These are phyloP conservation scores for Anthostomella pinea DNA, from an alignment of 2,329 filamentous ascomycete species.

Conservation along the genomic window DNA sequence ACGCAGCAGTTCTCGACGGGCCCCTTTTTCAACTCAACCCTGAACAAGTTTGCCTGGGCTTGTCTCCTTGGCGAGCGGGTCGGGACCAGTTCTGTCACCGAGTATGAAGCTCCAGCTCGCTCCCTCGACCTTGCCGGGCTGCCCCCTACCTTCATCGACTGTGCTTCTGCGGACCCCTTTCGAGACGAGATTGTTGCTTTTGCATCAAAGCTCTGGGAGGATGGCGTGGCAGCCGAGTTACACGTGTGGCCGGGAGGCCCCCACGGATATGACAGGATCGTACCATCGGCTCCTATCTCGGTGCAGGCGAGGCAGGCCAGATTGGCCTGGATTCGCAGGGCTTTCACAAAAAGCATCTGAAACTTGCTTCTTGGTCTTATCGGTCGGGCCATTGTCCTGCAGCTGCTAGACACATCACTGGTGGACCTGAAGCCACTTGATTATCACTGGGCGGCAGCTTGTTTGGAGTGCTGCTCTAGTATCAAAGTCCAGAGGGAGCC, in stretches of 20 bases:
- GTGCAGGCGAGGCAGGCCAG: conserved; percentile 27
- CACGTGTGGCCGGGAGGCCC: conserved; percentile 35
- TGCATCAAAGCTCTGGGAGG: conserved; percentile 33
- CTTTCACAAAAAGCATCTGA: conserved; percentile 20
- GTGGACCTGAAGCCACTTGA: not conserved
- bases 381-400: not conserved
- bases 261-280: conserved; percentile 33
- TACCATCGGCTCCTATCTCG: conserved; percentile 27
- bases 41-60: conserved; percentile 32
- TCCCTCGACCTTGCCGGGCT: conserved; percentile 28
- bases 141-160: conserved; percentile 35
- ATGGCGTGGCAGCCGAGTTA: conserved; percentile 32
- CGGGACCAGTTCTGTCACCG: conserved; percentile 26
- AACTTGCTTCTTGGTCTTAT: too few species aligned
- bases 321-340: conserved; percentile 28
- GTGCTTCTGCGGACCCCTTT: conserved; percentile 33
- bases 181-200: conserved; percentile 34
- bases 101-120: conserved; percentile 32
- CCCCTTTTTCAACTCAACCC: conserved; percentile 30
- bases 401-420: not conserved
- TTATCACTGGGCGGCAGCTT: not conserved
- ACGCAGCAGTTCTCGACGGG: conserved; percentile 30
- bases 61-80: conserved; percentile 28
- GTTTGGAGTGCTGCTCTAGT: not conserved
- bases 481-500: too few species aligned